These are phyloP conservation scores for Pyrenula massariospora DNA, from an alignment of 495 filamentous ascomycete genomes.

Conservation along the genomic window DNA sequence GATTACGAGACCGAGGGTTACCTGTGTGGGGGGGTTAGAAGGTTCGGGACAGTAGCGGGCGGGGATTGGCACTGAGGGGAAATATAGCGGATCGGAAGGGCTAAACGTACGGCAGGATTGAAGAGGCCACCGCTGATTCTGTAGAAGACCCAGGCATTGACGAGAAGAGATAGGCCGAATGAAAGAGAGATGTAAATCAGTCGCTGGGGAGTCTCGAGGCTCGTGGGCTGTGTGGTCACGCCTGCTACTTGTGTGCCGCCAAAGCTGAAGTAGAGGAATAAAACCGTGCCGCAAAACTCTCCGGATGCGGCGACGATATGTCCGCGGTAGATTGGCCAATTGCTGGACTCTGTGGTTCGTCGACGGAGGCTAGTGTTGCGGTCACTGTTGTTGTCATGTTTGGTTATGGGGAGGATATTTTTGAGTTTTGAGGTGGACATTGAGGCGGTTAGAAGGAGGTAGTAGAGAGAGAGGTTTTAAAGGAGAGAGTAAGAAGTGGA, in stretches of 20 bases:
- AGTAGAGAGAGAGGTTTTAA: too few relatives aligned
- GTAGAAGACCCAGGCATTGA: slow-evolving; percentile 59
- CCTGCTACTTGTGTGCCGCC: slow-evolving; percentile 21
- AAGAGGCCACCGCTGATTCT: slow-evolving; percentile 53
- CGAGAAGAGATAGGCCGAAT: slow-evolving; percentile 53
- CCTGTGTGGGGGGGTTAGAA: too few relatives aligned
- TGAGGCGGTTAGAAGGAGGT: background rate
- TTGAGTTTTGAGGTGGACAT: background rate
- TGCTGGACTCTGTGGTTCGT: background rate
- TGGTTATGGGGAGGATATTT: background rate
- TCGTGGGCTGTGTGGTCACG: slow-evolving; percentile 19
- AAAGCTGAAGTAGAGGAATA: slow-evolving; percentile 42
- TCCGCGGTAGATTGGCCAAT: background rate
- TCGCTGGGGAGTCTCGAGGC: slow-evolving; percentile 22
- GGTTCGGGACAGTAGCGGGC: background rate
- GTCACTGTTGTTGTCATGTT: background rate
- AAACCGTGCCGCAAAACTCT: slow-evolving; percentile 36
- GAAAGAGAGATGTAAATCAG: slow-evolving; percentile 41
- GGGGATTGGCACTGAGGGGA: too few relatives aligned
- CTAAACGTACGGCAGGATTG: slow-evolving; percentile 45
- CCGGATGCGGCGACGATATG: slow-evolving; percentile 14
- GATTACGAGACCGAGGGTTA: slow-evolving; percentile 1
- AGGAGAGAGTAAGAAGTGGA: too few relatives aligned
- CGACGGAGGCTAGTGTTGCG: background rate
- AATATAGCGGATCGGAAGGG: too few relatives aligned